Evolutionary conservation across 768 basidiomycete species (phyloP).

Genomic region (Termitomyces sp.): DNA sequence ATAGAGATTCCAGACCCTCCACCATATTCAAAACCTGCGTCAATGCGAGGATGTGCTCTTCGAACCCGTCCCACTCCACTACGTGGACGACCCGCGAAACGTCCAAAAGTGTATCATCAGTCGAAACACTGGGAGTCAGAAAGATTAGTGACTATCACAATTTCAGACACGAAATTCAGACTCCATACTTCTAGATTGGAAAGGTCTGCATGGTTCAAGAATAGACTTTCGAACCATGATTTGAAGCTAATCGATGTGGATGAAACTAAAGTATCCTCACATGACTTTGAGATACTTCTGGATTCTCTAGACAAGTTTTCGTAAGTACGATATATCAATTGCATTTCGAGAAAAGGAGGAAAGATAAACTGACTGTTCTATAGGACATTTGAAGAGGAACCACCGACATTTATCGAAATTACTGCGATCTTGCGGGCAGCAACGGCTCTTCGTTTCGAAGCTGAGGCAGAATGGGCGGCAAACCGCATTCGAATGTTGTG

Average conservation of each 20-base stretch:
- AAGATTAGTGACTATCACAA: too few relatives aligned
- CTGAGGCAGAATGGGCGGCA: conserved; percentile 22
- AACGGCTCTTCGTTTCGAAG: conserved; percentile 22
- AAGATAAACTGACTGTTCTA: background rate
- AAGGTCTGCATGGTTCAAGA: too few relatives aligned
- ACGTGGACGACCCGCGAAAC: background rate
- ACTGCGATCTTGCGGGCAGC: conserved; percentile 28
- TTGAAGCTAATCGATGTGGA: too few relatives aligned
- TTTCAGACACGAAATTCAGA: too few relatives aligned
- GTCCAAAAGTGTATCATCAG: background rate
- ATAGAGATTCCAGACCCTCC: background rate
- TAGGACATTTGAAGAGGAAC: conserved; percentile 11
- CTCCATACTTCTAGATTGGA: too few relatives aligned
- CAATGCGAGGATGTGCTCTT: too few relatives aligned
- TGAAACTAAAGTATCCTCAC: conserved; percentile 20
- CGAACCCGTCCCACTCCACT: too few relatives aligned
- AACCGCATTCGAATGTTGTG: conserved; percentile 24
- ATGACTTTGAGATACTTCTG: conserved; percentile 29
- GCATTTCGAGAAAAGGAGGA: background rate
- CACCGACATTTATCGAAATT: conserved; percentile 23
- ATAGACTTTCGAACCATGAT: too few relatives aligned
- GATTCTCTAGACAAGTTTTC: conserved; percentile 25
- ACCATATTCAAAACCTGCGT: background rate
- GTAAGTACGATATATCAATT: conserved; percentile 15
- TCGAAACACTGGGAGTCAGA: conserved; percentile 25